These are phyloP conservation scores for Globisporangium perplexum DNA, from an alignment of 352 stramenopile species.

Conservation along the genomic window DNA sequence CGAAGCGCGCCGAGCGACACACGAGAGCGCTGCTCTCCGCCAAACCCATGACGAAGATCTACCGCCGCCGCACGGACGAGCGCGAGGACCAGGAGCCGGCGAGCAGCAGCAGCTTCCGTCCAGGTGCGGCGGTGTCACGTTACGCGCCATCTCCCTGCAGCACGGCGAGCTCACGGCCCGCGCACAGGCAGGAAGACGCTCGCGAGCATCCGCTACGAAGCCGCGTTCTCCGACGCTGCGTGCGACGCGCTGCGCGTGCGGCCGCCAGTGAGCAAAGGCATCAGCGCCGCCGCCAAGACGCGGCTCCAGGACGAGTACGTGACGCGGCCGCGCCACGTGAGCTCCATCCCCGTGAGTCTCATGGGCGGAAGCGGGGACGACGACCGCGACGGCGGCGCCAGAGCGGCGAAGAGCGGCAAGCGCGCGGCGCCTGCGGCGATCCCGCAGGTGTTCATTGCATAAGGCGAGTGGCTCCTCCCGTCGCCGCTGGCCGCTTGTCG, in stretches of 20 bases:
- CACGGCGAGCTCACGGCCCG: too few species aligned
- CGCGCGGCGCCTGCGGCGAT: constrained; percentile 31
- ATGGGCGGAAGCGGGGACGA: constrained; percentile 5
- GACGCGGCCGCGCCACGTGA: constrained; percentile 49
- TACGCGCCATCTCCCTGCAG: constrained; percentile 10
- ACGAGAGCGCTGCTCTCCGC: constrained; percentile 8
- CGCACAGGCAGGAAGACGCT: constrained; percentile 28
- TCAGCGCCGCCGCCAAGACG: constrained; percentile 37
- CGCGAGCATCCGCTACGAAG: constrained; percentile 59
- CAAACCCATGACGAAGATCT: constrained; percentile 60
- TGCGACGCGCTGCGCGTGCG: constrained; percentile 31
- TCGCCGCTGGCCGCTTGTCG: not conserved
- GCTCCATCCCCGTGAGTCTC: constrained; percentile 38
- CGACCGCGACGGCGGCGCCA: constrained; percentile 3
- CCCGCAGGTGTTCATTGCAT: constrained; percentile 71
- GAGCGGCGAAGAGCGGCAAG: constrained; percentile 32
- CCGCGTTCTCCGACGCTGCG: constrained; percentile 25
- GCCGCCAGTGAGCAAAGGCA: constrained; percentile 31
- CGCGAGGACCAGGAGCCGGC: not conserved
- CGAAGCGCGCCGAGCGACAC: constrained; percentile 15
- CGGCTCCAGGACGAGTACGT: constrained; percentile 69
- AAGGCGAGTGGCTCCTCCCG: constrained; percentile 10
- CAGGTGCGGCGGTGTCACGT: not conserved
- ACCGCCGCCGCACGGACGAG: constrained; percentile 26
- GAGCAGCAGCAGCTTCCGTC: constrained; percentile 3